Conservation (phyloP, 2,329 filamentous ascomycete species). For the Epichloe bromicola region DNA sequence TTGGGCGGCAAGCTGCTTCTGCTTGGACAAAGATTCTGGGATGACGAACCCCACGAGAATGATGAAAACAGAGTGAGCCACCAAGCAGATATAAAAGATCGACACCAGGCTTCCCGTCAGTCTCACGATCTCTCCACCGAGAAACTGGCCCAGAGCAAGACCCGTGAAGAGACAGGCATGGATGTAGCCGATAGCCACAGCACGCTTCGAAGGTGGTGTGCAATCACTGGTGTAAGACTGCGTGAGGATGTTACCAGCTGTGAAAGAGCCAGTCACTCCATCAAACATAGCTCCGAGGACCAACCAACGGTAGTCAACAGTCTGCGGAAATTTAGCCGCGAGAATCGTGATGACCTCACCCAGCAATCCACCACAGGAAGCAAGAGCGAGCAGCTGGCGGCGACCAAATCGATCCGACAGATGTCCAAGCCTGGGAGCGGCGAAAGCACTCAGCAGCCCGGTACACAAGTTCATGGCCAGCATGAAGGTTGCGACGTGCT, state of each 20-base stretch:
- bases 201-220: constrained; percentile 64
- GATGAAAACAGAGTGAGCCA: constrained; percentile 61
- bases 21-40: constrained; percentile 72
- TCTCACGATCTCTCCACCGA: constrained; percentile 70
- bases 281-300: constrained; percentile 67
- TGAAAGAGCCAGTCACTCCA: constrained; percentile 80
- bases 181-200: constrained; percentile 77
- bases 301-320: constrained; percentile 64
- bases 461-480: constrained; percentile 61
- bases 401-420: constrained; percentile 81
- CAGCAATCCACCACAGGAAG: constrained; percentile 60
- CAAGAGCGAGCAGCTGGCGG: constrained; percentile 57
- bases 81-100: constrained; percentile 75
- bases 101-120: constrained; percentile 60
- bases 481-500: constrained; percentile 63
- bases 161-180: constrained; percentile 81
- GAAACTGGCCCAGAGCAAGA: constrained; percentile 73
- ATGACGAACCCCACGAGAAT: constrained; percentile 56
- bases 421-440: constrained; percentile 69
- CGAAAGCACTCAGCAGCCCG: constrained; percentile 67
- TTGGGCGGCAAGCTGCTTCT: constrained; percentile 55
- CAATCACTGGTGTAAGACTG: constrained; percentile 88
- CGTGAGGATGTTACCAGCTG: constrained; percentile 59
- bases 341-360: constrained; percentile 68
- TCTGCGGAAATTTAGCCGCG: constrained; percentile 61